phyloP scores from a whole-genome alignment of 345 rosid species.

The Mercurialis annua region DNA sequence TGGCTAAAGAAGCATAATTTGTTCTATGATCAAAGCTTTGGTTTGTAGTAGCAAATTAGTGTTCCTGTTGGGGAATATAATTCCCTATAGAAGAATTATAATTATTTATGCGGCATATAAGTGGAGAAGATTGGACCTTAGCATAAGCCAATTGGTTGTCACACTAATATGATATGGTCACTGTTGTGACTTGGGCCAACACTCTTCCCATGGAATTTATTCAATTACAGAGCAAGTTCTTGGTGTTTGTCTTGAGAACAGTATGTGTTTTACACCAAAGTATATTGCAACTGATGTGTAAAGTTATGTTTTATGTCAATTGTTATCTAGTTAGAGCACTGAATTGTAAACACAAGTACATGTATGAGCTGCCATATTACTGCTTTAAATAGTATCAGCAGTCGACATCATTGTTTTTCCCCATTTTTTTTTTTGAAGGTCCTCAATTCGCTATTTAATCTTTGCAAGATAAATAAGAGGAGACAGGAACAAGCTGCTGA shows the following conservation, averaged over 20 bases:
- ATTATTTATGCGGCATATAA: no score
- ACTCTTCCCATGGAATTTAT: no score
- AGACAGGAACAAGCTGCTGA: conserved; percentile 99
- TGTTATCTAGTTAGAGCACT: not conserved
- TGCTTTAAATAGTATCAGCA: not conserved
- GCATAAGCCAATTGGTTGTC: no score
- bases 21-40: not conserved
- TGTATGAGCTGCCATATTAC: not conserved
- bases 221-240: not conserved
- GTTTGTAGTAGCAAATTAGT: not conserved
- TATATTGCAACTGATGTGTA: not conserved
- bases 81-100: no score
- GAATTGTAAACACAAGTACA: not conserved
- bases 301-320: not conserved
- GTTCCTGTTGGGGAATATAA: no score
- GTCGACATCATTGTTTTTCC: not conserved
- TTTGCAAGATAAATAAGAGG: conserved; percentile 99
- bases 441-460: conserved; percentile 88
- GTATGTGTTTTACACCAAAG: not conserved
- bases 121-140: no score
- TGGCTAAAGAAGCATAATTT: not conserved
- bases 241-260: not conserved
- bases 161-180: no score
- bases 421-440: conserved; percentile 50
- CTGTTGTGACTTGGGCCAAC: no score